Evolutionary conservation across 78 protist genomes (phyloP).

Genomic region (Dictyostelium citrinum): DNA sequence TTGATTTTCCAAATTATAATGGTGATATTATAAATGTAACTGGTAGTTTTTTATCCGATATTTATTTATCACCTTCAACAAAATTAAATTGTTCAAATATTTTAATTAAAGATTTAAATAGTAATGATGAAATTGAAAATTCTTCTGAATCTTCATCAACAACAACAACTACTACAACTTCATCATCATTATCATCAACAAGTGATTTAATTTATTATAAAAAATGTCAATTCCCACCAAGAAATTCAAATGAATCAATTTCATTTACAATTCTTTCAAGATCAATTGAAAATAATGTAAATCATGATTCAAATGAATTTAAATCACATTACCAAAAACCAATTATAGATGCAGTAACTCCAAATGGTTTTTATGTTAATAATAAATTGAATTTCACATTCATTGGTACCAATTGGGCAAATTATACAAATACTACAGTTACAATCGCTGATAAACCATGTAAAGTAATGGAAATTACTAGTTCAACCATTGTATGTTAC

Average conservation of each 20-base stretch:
- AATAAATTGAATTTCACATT: background rate
- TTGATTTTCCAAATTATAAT: background rate
- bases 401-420: background rate
- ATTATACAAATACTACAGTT: background rate
- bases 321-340: background rate
- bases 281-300: background rate
- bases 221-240: background rate
- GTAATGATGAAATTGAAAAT: background rate
- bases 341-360: background rate
- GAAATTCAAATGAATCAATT: background rate
- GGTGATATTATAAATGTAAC: background rate
- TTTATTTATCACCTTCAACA: background rate
- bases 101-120: background rate
- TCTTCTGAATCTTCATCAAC: background rate
- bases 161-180: background rate
- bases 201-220: background rate
- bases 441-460: background rate
- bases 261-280: background rate
- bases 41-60: background rate
- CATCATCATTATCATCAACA: too few relatives aligned
- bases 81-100: background rate
- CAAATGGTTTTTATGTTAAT: background rate
- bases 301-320: background rate
- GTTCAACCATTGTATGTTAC: background rate
- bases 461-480: background rate